Base-by-base conservation (phyloP, 352 stramenopile genomes). In the Globisporangium lucens region DNA sequence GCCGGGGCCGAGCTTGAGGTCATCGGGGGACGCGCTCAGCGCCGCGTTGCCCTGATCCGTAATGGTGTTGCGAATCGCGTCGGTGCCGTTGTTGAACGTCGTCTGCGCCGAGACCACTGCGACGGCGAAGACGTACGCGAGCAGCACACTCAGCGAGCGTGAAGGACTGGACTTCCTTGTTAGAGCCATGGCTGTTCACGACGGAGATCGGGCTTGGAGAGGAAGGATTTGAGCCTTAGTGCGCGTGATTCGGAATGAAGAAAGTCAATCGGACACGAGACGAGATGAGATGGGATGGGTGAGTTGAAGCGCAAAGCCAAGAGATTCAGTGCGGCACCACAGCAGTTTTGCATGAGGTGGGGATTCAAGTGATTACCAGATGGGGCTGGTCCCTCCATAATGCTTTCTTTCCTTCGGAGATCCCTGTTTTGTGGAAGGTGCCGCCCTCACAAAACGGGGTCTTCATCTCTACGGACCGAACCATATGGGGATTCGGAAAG, bases 11-110 rank as follows among this genome's bases (percentile, higher is more conserved):
- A 68, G 9, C 8, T 33, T 49, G 7, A 68, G 53, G 35, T 61
- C 63, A 15, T 24, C 29, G 17, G 52, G 27, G 0, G 63, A 47
- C 27, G 38, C 35, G 35, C 33, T 20, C 41, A 61, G 15, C 17
- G 56, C 24, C 4, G 53, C 52, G 27, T 68, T 57, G 52, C 63
- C 63, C 13, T 33, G 13, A 53, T 68, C 63, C 24, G 63, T 68
- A 53, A 68, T 68, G 27, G 63, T 30, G 36, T 47, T 41, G 24
- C 55, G 35, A 2, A 61, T 27, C 15, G 12, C 30, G 17, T 43
- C 55, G 17, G 55, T 61, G 55, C 20, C 55, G 55, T 61, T 61
- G 17, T 33, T 30, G 30, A 38, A 27, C 22, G 49, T 56, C 12
- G 30, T 17, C n/a, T 49, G 35, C 35, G 56, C 33, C 15, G 49